Base-by-base conservation (phyloP, 2,329 filamentous ascomycete genomes). In the Fusarium poae region DNA sequence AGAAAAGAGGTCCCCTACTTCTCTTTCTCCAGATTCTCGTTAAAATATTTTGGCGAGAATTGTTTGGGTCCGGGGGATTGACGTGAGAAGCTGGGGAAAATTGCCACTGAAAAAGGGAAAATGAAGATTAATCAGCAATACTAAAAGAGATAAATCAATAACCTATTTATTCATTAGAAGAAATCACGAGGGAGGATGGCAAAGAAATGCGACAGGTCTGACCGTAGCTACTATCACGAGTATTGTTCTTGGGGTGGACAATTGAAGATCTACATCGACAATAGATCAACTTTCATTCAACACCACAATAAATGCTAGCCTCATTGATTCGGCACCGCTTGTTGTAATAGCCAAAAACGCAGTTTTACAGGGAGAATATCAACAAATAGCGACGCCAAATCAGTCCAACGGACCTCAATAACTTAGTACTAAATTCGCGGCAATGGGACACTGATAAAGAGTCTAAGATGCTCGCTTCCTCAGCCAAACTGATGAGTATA, bases 61-160 rank as follows among this genome's bases (percentile, higher is more conserved):
- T 23, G 46, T 20, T 16, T 60, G 57, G 59, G 62, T 64, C 60
- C 39, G 61, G 61, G 61, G 61, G 53, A 50, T 23, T 39, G 37
- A 27, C 43, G 30, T 29, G 30, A 43, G 30, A 39, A 58, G 53
- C 40, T 65, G 62, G 50, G 61, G 61, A 63, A 63, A 63, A 15
- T 50, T 25, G 50, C 61, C 61, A 63, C 59, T 9, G 2, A 8
- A 0, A 48, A 68, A 27, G 15, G 40, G n/a, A 12, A 51, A 27
- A 23, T 30, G 13, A 21, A 15, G 8, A 4, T 8, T n/a, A 16
- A 51, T 30, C 18, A 8, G 20, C 35, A 13, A 65, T 18, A 46
- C 4, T 16, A 15, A 9, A 46, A 21, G 11, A 18, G 9, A 13
- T 2, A 7, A 25, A 23, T 18, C 6, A 8, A 27, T 27, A 27